Evolutionary conservation across 139 green algal species (phyloP), one percentile per base, ranked within the genome.

Genomic region (Parachlorella kessleri): DNA sequence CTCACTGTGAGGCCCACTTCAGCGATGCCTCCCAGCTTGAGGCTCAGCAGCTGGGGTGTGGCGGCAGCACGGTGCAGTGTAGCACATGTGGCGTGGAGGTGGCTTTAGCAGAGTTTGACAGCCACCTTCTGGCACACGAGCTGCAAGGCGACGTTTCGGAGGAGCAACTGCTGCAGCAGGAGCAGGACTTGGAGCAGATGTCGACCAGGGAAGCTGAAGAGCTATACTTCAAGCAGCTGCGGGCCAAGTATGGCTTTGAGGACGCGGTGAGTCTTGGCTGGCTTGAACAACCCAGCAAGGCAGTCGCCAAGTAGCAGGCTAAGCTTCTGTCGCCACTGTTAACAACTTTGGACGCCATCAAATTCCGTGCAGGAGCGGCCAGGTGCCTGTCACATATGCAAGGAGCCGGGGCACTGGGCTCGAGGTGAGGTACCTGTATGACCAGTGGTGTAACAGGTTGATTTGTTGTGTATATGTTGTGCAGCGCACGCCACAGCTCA

Each of bases 51-150:
- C n/a, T n/a, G n/a, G n/a, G n/a, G n/a, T n/a, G n/a, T n/a, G n/a
- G n/a, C n/a, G n/a, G n/a, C n/a, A n/a, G n/a, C n/a, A n/a, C n/a
- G n/a, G n/a, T n/a, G n/a, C n/a, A n/a, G n/a, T n/a, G n/a, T n/a
- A n/a, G n/a, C n/a, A n/a, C n/a, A n/a, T n/a, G n/a, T n/a, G n/a
- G n/a, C n/a, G n/a, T n/a, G n/a, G n/a, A n/a, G n/a, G n/a, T n/a
- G n/a, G n/a, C n/a, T n/a, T n/a, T n/a, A n/a, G n/a, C n/a, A n/a
- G 75, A 81, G 30, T 5, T 78, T 8, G 42, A 67, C 54, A 70
- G 33, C 21, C 82, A 87, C 36, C 6, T 77, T 55, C 55, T 87
- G 7, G 69, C 72, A 3, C 78, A 85, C 26, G 30, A 72, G 28
- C 82, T 85, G 36, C 70, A 81, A 33, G 39, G 64, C 36, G 68